These are phyloP conservation scores for Cyclocybe aegerita DNA, from an alignment of 768 basidiomycete genomes.

Conservation along the genomic window DNA sequence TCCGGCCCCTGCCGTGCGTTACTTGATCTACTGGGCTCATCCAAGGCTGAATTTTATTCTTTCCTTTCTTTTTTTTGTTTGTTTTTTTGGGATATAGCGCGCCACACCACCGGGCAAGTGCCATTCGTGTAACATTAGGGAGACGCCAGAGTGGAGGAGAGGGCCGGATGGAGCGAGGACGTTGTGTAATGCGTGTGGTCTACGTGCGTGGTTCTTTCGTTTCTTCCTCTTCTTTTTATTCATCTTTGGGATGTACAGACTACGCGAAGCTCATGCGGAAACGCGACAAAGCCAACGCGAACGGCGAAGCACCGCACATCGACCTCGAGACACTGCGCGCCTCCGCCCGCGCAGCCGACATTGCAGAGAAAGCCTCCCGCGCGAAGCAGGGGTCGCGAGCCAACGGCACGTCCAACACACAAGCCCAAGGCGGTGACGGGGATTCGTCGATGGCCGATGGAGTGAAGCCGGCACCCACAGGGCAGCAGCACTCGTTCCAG, in stretches of 20 bases:
- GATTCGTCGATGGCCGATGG: conserved; percentile 29
- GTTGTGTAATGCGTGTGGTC: conserved; percentile 81
- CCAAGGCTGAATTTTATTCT: no score
- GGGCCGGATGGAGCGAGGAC: conserved; percentile 85
- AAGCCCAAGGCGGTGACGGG: conserved; percentile 5
- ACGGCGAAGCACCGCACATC: conserved; percentile 57
- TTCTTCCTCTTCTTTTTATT: conserved; percentile 3
- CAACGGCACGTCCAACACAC: conserved; percentile 19
- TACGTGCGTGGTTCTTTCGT: conserved; percentile 56
- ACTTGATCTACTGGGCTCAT: no score
- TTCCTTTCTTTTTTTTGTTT: conserved; percentile 9
- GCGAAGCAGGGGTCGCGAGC: conserved; percentile 23
- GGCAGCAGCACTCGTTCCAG: conserved; percentile 57
- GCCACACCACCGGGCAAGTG: conserved; percentile 86
- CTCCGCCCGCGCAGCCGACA: conserved; percentile 61
- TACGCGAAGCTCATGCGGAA: conserved; percentile 85
- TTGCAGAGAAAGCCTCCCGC: conserved; percentile 32
- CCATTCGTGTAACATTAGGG: conserved; percentile 83
- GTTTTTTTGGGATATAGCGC: conserved; percentile 45
- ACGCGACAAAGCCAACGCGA: conserved; percentile 62
- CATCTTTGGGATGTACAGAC: conserved; percentile 40
- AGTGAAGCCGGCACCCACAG: conserved; percentile 20
- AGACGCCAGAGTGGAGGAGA: conserved; percentile 87
- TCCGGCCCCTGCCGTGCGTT: conserved; percentile 12
- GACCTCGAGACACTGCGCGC: conserved; percentile 78